A percentile compares a stretch with the other conserved stretches of the same genome.
These are phyloP conservation scores for Linderina pennispora DNA, from an alignment of 192 early-diverging fungal species.

Conservation along the genomic window DNA sequence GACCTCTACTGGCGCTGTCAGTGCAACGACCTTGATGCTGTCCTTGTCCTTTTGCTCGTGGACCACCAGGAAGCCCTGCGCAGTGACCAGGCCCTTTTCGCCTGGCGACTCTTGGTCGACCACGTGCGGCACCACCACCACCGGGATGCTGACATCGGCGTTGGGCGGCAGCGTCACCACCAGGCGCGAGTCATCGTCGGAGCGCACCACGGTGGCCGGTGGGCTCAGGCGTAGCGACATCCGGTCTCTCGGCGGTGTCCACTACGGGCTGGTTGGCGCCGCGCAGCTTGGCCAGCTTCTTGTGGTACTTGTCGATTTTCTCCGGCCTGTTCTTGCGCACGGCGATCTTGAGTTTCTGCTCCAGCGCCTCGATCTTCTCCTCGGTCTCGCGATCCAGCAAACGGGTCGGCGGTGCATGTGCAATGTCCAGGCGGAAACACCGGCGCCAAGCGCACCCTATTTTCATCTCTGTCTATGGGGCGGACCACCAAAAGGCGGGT, in stretches of 20 bases:
- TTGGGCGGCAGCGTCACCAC: slow-evolving; percentile 18
- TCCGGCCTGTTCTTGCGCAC: slow-evolving; percentile 79
- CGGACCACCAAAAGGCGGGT: slow-evolving; percentile 59
- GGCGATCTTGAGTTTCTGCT: slow-evolving; percentile 98
- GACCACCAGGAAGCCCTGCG: slow-evolving; percentile 19
- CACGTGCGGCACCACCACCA: slow-evolving; percentile 13
- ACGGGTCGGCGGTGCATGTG: neutral
- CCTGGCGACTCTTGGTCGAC: neutral
- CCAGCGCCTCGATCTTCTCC: slow-evolving; percentile 92
- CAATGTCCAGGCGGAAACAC: neutral
- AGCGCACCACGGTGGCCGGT: slow-evolving; percentile 8
- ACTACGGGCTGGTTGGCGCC: slow-evolving; percentile 12
- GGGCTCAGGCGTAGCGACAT: neutral
- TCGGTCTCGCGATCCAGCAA: slow-evolving; percentile 55
- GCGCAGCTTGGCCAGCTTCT: slow-evolving; percentile 68
- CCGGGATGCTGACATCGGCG: slow-evolving; percentile 28
- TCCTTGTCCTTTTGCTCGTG: slow-evolving; percentile 46
- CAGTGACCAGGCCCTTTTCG: neutral
- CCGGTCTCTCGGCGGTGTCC: slow-evolving; percentile 2
- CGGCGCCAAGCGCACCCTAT: neutral
- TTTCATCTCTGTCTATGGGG: slow-evolving; percentile 1
- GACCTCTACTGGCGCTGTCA: slow-evolving; percentile 8
- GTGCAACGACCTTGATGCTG: slow-evolving; percentile 37
- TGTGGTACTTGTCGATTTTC: slow-evolving; percentile 77
- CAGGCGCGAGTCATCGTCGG: slow-evolving; percentile 23